Conservation (phyloP, 352 stramenopile species). For the Globisporangium okanoganense region DNA sequence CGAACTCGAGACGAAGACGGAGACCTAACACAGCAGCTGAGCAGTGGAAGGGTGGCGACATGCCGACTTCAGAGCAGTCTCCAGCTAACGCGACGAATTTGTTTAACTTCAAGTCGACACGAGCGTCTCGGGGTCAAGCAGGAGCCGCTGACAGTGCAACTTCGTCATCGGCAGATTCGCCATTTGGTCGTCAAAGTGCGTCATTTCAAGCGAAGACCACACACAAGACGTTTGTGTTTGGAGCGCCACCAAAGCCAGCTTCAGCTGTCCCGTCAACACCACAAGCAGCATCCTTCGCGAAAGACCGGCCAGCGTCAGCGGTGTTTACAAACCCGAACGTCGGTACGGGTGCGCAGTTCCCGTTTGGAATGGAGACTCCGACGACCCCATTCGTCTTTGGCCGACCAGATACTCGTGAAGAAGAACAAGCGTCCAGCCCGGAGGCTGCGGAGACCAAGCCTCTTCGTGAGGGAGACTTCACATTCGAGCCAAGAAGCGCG, state of each 20-base stretch:
- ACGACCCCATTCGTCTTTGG: conserved; percentile 23
- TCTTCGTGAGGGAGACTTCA: conserved; percentile 8
- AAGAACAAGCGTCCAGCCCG: not conserved
- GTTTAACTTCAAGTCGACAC: not conserved
- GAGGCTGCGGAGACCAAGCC: not conserved
- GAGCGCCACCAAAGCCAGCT: not conserved
- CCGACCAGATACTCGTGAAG: not conserved
- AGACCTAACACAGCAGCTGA: not conserved
- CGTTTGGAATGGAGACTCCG: conserved; percentile 20
- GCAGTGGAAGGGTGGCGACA: not conserved
- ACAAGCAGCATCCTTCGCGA: not conserved
- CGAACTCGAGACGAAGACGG: conserved; percentile 2
- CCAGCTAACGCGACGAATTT: not conserved
- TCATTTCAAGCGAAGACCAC: not conserved
- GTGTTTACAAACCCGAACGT: conserved; percentile 12
- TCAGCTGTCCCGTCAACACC: not conserved
- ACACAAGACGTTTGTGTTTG: conserved; percentile 11
- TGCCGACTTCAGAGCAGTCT: not conserved
- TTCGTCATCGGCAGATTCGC: not conserved
- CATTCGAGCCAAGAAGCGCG: conserved; percentile 6
- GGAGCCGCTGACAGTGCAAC: not conserved
- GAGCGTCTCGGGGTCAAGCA: not conserved
- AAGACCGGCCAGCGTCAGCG: not conserved
- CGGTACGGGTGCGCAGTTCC: conserved; percentile 16
- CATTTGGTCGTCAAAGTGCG: not conserved